Base-by-base conservation (phyloP, 805 yeast genomes). In the Blastobotrys americana region DNA sequence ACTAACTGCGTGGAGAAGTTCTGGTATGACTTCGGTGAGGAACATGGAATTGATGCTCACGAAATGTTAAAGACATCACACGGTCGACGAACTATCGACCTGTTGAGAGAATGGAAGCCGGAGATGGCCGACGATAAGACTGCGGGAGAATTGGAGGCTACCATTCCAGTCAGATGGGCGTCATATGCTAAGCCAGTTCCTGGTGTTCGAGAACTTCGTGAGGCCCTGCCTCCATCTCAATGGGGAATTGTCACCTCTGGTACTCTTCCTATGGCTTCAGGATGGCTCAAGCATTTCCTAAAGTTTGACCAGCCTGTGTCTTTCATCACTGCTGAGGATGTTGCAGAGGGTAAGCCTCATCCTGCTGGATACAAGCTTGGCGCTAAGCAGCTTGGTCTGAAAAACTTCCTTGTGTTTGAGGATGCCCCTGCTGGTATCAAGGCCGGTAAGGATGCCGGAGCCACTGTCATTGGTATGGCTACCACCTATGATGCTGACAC, bases 161-260 rank as follows among this genome's bases (percentile, higher is more conserved):
- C 74, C 37, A 82, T 86, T 52, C 84, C 85, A 43, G 77, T 75
- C 57, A 74, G 78, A 47, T 83, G 78, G 65, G 89, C 89, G 44
- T 75, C 81, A 58, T 70, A 72, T 57, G 89, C 90, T 49, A 74
- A 70, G 54, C 82, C 85, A 33, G 84, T 86, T 44, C 80, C 82
- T 13, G 95, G 95, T 45, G 82, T 87, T 43, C 73, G 76, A 41
- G 77, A 75, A 57, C 70, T 86, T 51, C 54, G 53, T 15, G 49
- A 46, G 31, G 52, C 59, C 16, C 55, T 58, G 18, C 64, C 70
- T 69, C 59, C 78, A 78, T 16, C 42, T 28, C 56, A 43, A 66
- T 86, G 95, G 87, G 90, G 89, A 45, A 82, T 86, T 58, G 95
- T 87, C 52, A 86, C 95, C 22, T 78, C 87, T 41, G 95, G 95